Conservation (phyloP, 352 stramenopile genomes). For the Aphanomyces astaci region DNA sequence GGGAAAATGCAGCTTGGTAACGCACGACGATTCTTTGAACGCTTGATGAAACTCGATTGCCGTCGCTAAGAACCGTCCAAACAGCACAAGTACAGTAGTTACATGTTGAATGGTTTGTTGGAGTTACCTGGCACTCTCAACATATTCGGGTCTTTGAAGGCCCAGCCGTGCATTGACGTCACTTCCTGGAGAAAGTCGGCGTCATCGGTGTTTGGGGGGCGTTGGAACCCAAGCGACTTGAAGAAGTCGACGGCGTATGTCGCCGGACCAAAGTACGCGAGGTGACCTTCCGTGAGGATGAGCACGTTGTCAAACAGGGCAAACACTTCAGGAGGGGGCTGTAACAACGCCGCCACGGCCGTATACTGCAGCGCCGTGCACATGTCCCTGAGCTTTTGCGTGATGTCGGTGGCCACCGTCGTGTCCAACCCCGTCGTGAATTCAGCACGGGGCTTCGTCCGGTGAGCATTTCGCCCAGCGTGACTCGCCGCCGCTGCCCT, state of each 20-base stretch:
- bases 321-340: slow-evolving; percentile 85
- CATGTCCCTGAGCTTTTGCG: slow-evolving; percentile 43
- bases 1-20: not conserved
- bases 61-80: not conserved
- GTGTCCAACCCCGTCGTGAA: slow-evolving; percentile 22
- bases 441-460: slow-evolving; percentile 16
- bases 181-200: slow-evolving; percentile 70
- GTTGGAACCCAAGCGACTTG: slow-evolving; percentile 31
- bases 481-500: slow-evolving; percentile 17
- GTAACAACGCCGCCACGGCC: slow-evolving; percentile 49
- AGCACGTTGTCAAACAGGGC: slow-evolving; percentile 86
- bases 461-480: slow-evolving; percentile 22
- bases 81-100: too few relatives aligned
- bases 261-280: slow-evolving; percentile 55
- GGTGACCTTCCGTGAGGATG: slow-evolving; percentile 52
- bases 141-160: slow-evolving; percentile 30
- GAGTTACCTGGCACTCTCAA: not conserved
- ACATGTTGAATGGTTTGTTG: too few relatives aligned
- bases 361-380: slow-evolving; percentile 25
- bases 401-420: slow-evolving; percentile 35
- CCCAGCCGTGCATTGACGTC: slow-evolving; percentile 36
- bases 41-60: slow-evolving; percentile 3
- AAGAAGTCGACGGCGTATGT: not conserved
- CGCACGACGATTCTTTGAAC: slow-evolving; percentile 8
- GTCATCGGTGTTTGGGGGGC: slow-evolving; percentile 45